Evolutionary conservation across 768 basidiomycete genomes (phyloP), one percentile per base, ranked within the genome.

Genomic region (Candolleomyces eurysporus): DNA sequence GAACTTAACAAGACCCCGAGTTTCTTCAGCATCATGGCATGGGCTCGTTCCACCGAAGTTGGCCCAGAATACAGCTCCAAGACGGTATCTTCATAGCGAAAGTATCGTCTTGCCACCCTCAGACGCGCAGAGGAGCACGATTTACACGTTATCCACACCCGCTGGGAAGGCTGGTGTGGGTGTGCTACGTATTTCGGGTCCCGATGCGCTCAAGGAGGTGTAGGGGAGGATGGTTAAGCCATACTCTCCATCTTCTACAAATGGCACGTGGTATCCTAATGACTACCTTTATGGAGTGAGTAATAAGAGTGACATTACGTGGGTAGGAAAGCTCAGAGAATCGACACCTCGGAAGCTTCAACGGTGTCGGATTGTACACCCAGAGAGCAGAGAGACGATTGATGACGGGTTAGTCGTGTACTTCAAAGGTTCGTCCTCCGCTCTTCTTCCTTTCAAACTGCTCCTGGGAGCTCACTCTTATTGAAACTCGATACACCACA

Each of bases 361-460:
- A 56, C 83, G 90, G 19, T 88, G 92, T 67, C 78, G 76, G 32
- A 78, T 96, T 45, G 73, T 91, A 0, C 82, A 91, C 63, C 89
- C 91, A 1, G 73, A 76, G 7, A 83, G 78, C 0, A 74, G 75
- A 14, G 86, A 90, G 58, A 72, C 82, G 32, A 77, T 96, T 19
- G 94, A 96, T 67, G 88, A 92, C 57, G 92, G 90, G 0, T 72
- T 96, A 9, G 88, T 88, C 0, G 86, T 96, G 16, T 94, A 86
- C 73, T 96, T 96, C 71, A 79, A 83, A 78, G 87, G 94, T 88
- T 59, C 45, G 80, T 67, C 39, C 6, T 13, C 48, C 26, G 52
- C 7, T 58, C 7, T 14, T 36, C 48, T 1, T 50, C 31, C 48
- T 21, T 48, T 55, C 54, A 26, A 56, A 26, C 36, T 61, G 32